A percentile compares a stretch with the other conserved stretches of the same genome.
Evolutionary conservation across 1,284 basidiomycete species (phyloP).

Genomic region (Malassezia obtusa): DNA sequence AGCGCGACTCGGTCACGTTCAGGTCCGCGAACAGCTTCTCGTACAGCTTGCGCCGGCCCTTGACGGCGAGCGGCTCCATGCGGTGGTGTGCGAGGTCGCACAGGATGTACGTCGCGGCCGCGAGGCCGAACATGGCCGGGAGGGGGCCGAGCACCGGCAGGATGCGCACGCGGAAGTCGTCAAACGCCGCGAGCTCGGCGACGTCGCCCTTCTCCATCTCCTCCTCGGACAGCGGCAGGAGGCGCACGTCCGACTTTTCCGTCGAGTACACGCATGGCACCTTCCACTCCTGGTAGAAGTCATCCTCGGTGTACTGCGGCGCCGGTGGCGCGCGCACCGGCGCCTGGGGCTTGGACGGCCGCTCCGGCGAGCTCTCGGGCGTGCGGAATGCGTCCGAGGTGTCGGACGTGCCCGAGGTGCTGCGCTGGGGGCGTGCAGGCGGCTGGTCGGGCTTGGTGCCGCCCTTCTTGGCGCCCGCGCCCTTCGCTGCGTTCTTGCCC

Average conservation of each 20-base stretch:
- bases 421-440: neutral
- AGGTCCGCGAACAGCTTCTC: slow-evolving; percentile 30
- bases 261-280: slow-evolving; percentile 71
- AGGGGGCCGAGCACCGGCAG: slow-evolving; percentile 65
- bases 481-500: too few relatives aligned
- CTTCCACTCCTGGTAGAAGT: slow-evolving; percentile 21
- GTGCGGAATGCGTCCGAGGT: neutral
- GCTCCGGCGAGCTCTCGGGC: neutral
- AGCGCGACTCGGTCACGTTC: slow-evolving; percentile 19
- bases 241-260: slow-evolving; percentile 69
- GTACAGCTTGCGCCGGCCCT: slow-evolving; percentile 35
- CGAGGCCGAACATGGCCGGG: slow-evolving; percentile 46
- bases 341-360: neutral
- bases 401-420: neutral
- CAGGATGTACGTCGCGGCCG: slow-evolving; percentile 40
- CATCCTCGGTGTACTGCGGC: neutral
- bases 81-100: slow-evolving; percentile 40
- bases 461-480: neutral
- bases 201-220: slow-evolving; percentile 83
- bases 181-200: slow-evolving; percentile 79
- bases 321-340: neutral
- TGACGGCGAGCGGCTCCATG: slow-evolving; percentile 39
- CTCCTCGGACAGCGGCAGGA: slow-evolving; percentile 81
- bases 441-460: neutral
- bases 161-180: slow-evolving; percentile 86